These are phyloP conservation scores for Boletus rufocinnamomeus DNA, from an alignment of 768 basidiomycete species.

Conservation along the genomic window DNA sequence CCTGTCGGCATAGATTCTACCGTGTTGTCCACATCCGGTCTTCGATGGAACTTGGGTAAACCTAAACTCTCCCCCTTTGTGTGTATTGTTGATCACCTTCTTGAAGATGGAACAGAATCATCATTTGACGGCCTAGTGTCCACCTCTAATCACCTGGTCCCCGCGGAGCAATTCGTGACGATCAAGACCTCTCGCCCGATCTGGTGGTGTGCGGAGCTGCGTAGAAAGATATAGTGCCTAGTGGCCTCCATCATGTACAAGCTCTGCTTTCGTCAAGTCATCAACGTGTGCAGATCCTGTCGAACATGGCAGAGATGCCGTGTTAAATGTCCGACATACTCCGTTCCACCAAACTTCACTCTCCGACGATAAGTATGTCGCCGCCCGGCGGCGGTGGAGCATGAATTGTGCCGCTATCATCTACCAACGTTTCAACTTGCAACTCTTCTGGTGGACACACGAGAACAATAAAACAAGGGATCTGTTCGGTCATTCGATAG, in stretches of 20 bases:
- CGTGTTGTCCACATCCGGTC: conserved; percentile 75
- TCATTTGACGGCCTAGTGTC: conserved; percentile 86
- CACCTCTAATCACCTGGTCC: conserved; percentile 90
- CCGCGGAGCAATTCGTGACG: conserved; percentile 61
- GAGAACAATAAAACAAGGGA: neutral
- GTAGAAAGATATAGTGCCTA: conserved; percentile 3
- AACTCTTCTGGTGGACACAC: neutral
- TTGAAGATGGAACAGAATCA: conserved; percentile 59
- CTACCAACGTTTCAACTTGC: neutral
- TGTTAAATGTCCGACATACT: neutral
- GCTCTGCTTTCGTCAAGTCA: neutral
- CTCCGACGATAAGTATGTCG: neutral
- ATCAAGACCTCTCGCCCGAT: conserved; percentile 81
- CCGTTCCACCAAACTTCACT: neutral
- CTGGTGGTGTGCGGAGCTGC: conserved; percentile 86
- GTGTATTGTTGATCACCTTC: conserved; percentile 6
- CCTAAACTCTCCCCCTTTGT: conserved; percentile 5
- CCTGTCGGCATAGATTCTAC: conserved; percentile 84
- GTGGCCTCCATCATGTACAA: neutral
- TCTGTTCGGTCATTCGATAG: neutral
- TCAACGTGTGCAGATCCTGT: neutral
- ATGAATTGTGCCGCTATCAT: neutral
- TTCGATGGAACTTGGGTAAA: conserved; percentile 88
- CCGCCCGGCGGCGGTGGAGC: neutral
- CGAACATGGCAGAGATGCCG: neutral